Evolutionary conservation across 2,329 filamentous ascomycete genomes (phyloP).

Genomic region (Paramyrothecium roridum): DNA sequence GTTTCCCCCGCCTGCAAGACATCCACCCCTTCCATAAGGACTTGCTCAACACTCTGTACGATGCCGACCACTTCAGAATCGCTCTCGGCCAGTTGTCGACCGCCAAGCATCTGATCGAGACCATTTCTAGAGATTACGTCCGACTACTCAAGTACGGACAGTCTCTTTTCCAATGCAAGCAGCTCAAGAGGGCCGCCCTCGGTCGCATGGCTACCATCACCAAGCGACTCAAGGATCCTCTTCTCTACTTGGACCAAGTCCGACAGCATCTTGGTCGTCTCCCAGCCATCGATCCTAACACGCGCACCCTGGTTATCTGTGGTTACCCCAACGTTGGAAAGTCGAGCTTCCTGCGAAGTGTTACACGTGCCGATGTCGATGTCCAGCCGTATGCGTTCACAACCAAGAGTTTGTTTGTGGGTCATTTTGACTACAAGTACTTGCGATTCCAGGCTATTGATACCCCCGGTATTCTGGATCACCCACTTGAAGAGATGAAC

Average conservation of each 20-base stretch:
- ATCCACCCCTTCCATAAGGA: slow-evolving; percentile 88
- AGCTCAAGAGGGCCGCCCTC: slow-evolving; percentile 91
- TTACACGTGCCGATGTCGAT: slow-evolving; percentile 92
- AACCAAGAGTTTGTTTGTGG: slow-evolving; percentile 94
- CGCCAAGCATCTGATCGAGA: slow-evolving; percentile 94
- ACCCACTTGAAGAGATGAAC: slow-evolving; percentile 98
- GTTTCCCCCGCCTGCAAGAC: slow-evolving; percentile 88
- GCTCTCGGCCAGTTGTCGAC: slow-evolving; percentile 94
- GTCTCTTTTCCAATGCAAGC: slow-evolving; percentile 97
- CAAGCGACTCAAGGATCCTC: slow-evolving; percentile 89
- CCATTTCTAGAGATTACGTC: slow-evolving; percentile 93
- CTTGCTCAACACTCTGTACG: slow-evolving; percentile 93
- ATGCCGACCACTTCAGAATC: slow-evolving; percentile 96
- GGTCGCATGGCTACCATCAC: slow-evolving; percentile 98
- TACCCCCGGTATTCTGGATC: slow-evolving; percentile 96
- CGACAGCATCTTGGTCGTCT: slow-evolving; percentile 96
- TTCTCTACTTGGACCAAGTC: slow-evolving; percentile 87
- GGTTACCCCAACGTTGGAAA: slow-evolving; percentile 98
- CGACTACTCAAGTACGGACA: slow-evolving; percentile 90
- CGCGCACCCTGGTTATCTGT: slow-evolving; percentile 90
- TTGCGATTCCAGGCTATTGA: slow-evolving; percentile 73
- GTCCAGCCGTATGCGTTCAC: slow-evolving; percentile 98
- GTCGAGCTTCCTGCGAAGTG: slow-evolving; percentile 88
- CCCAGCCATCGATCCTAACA: slow-evolving; percentile 97
- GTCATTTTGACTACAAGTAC: slow-evolving; percentile 92